Conservation (phyloP, 331 rosid genomes). For the Pyracantha coccinea region DNA sequence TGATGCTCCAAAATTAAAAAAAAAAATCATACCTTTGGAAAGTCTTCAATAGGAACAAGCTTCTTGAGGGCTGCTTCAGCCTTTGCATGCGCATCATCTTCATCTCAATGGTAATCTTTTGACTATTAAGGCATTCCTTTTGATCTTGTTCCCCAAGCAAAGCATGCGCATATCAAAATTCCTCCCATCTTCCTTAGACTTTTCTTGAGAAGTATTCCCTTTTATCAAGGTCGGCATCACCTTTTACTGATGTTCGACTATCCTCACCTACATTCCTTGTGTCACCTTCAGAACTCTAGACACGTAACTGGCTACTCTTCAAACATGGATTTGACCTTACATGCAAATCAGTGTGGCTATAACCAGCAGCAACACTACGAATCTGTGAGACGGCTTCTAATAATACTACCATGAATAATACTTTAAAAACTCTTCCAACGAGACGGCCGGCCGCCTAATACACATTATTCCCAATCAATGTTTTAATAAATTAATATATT, state of each 20-base stretch:
- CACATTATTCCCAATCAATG: no score
- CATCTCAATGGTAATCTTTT: conserved; percentile 74
- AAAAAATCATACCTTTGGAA: no score
- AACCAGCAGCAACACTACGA: conserved; percentile 27
- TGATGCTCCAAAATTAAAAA: no score
- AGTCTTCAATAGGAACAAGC: conserved; percentile 55
- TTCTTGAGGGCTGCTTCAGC: conserved; percentile 81
- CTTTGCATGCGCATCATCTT: conserved; percentile 42
- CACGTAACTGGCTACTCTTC: conserved; percentile 34
- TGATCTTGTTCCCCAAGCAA: conserved; percentile 81
- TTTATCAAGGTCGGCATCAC: conserved; percentile 39
- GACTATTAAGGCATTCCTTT: conserved; percentile 79
- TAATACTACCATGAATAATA: conserved; percentile 23
- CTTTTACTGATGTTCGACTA: conserved; percentile 51
- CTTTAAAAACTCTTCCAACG: neutral
- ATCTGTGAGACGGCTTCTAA: conserved; percentile 31
- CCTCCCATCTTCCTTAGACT: conserved; percentile 36
- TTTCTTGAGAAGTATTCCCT: conserved; percentile 35
- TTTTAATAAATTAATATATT: no score
- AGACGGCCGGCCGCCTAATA: no score
- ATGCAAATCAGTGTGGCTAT: conserved; percentile 23
- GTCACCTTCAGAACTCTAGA: conserved; percentile 77
- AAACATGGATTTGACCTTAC: conserved; percentile 24
- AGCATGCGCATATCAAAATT: conserved; percentile 52
- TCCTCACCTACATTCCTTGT: conserved; percentile 75